These are phyloP conservation scores for Infundibulicybe gibba DNA, from an alignment of 768 basidiomycete species.

Conservation along the genomic window DNA sequence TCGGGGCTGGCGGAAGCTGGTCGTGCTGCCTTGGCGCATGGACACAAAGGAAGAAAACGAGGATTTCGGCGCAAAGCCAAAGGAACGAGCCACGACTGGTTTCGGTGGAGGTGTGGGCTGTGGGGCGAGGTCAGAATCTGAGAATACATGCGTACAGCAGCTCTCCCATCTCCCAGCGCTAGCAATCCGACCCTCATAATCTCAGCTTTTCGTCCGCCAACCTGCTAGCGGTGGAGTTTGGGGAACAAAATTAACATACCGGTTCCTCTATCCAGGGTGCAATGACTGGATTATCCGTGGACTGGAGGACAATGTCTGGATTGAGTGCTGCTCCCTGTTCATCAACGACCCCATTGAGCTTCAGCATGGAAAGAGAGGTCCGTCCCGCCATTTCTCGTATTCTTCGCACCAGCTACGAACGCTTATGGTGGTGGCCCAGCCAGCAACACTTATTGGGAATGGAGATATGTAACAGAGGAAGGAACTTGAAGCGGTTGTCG, in stretches of 20 bases:
- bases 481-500: too few relatives aligned
- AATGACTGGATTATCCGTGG: conserved; percentile 15
- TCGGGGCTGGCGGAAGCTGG: conserved; percentile 25
- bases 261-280: conserved; percentile 26
- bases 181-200: too few relatives aligned
- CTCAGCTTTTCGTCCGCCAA: too few relatives aligned
- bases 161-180: too few relatives aligned
- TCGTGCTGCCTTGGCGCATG: conserved; percentile 26
- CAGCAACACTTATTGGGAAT: too few relatives aligned
- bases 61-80: conserved; percentile 34
- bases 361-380: conserved; percentile 2
- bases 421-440: too few relatives aligned
- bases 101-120: conserved; percentile 46
- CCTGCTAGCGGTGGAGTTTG: not conserved
- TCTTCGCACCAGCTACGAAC: too few relatives aligned
- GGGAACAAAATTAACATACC: conserved; percentile 13
- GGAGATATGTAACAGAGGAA: too few relatives aligned
- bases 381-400: too few relatives aligned
- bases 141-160: not conserved
- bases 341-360: conserved; percentile 18
- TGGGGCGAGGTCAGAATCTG: not conserved
- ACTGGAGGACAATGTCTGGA: conserved; percentile 12
- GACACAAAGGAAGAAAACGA: conserved; percentile 38
- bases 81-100: conserved; percentile 23
- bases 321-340: conserved; percentile 15